Base-by-base conservation (phyloP, 768 basidiomycete genomes). In the Termitomyces sp. region DNA sequence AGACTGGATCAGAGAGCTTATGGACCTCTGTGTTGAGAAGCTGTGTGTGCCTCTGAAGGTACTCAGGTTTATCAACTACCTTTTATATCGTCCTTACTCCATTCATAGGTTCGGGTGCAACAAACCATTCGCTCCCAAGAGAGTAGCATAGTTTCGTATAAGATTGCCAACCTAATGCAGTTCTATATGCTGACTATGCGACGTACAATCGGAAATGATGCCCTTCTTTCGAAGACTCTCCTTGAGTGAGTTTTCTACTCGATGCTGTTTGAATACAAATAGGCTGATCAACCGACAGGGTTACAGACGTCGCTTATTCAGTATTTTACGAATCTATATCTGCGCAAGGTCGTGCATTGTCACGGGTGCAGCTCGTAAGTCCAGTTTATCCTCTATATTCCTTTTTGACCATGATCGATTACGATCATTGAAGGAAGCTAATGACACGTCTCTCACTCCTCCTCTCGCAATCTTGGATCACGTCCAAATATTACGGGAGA, bases 111-210 rank as follows among this genome's bases (percentile, higher is more conserved):
- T 34, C 85, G 96, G 27, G 89, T 98, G n/a, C 85, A 91, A 66
- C 95, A 98, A 69, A 97, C 95, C 3, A 85, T 97, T 33, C 85
- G 89, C 43, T 91, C 89, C 0, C 96, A 99, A 68, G 96, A 98
- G 71, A 95, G 92, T 64, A 88, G 89, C 58, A 93, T 98, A 58
- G 84, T 89, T 45, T 86, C 91, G 0, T 99, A 94, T 76, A 95
- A 93, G 70, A 87, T 98, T 52, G 88, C 93, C 47, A 98, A 96
- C 65, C 77, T 98, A n/a, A 73, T 99, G 9, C 93, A 96, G 63
- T 99, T 98, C 68, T 99, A 98, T 70, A 76, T 88, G 68, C 71
- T 94, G 33, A 98, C 95, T 5, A 97, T 99, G 94, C 82, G 85
- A 50, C 81, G 93, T 48, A 98, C 95, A 1, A 88, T 98, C 43